Conservation (phyloP, 169 alveolate genomes). For the Toxoplasma gondii region DNA sequence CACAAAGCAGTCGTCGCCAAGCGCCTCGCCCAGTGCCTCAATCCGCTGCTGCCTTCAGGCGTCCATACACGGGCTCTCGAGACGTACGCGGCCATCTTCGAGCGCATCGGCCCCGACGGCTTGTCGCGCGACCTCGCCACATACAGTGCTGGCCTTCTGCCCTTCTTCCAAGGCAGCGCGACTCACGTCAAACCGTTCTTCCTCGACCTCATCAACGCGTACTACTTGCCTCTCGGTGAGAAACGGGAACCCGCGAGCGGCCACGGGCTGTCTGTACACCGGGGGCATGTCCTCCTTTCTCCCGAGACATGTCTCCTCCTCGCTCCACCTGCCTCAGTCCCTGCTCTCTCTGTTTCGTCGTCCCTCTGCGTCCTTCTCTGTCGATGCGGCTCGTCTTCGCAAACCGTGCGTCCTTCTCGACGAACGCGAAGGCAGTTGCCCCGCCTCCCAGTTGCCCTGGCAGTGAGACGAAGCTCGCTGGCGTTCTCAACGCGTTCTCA, state of each 20-base stretch:
- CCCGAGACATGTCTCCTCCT: neutral
- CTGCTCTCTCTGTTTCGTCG: too few species aligned
- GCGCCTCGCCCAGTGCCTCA: conserved; percentile 82
- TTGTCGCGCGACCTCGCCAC: conserved; percentile 88
- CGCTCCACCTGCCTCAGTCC: too few species aligned
- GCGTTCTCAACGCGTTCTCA: too few species aligned
- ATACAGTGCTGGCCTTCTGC: conserved; percentile 91
- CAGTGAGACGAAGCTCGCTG: too few species aligned
- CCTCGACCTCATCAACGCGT: conserved; percentile 83
- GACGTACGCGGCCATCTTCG: conserved; percentile 86
- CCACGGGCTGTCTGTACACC: neutral
- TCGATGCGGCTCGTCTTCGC: too few species aligned
- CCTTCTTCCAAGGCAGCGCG: conserved; percentile 90
- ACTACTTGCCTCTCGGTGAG: conserved; percentile 85
- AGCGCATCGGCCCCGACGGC: conserved; percentile 83
- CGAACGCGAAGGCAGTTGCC: too few species aligned
- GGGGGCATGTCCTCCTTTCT: too few species aligned
- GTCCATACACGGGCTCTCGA: conserved; percentile 92
- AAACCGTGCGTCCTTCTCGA: too few species aligned
- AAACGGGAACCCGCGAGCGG: conserved; percentile 40
- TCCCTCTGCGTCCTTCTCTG: too few species aligned
- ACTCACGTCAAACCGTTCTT: conserved; percentile 87
- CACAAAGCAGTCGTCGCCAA: conserved; percentile 87
- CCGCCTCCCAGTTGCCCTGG: too few species aligned
- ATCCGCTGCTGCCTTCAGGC: conserved; percentile 92